Evolutionary conservation across 1,284 basidiomycete genomes (phyloP).

Genomic region (Lignosus rhinocerotis): DNA sequence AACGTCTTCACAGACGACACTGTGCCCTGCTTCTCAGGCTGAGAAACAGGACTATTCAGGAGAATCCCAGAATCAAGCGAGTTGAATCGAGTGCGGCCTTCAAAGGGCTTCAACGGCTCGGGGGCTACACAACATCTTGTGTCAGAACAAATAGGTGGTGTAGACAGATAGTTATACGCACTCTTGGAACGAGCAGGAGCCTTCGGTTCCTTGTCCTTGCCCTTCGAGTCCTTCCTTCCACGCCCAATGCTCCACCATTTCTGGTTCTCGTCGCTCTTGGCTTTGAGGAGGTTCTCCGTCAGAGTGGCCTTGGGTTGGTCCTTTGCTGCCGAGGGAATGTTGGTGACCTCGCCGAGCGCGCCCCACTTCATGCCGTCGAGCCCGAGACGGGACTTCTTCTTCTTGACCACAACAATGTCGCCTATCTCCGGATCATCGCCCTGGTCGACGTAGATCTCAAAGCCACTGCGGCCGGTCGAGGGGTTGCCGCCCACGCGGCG

Average conservation of each 20-base stretch:
- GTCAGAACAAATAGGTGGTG: background rate
- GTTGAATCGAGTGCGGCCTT: slow-evolving; percentile 53
- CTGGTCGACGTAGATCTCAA: slow-evolving; percentile 76
- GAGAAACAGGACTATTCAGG: slow-evolving; percentile 35
- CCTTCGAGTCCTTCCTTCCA: slow-evolving; percentile 61
- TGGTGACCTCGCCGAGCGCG: slow-evolving; percentile 56
- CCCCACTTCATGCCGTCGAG: slow-evolving; percentile 68
- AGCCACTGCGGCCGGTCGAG: slow-evolving; percentile 48
- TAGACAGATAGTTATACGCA: slow-evolving; percentile 31
- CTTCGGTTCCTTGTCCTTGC: slow-evolving; percentile 44
- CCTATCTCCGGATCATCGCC: slow-evolving; percentile 62
- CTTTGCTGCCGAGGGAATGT: slow-evolving; percentile 40
- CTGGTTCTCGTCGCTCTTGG: slow-evolving; percentile 60
- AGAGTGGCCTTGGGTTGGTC: slow-evolving; percentile 29
- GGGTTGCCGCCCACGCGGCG: slow-evolving; percentile 52
- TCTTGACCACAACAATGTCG: slow-evolving; percentile 75
- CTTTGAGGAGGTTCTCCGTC: slow-evolving; percentile 37
- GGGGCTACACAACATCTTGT: slow-evolving; percentile 38
- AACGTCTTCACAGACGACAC: slow-evolving; percentile 23
- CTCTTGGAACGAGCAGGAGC: slow-evolving; percentile 43
- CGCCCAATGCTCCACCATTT: slow-evolving; percentile 81
- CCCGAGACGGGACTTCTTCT: slow-evolving; percentile 68
- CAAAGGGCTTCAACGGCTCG: slow-evolving; percentile 41
- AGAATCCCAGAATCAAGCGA: slow-evolving; percentile 62
- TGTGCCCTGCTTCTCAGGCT: slow-evolving; percentile 19